These are phyloP conservation scores for Pythium myriotylum DNA, from an alignment of 352 stramenopile species.

Conservation along the genomic window DNA sequence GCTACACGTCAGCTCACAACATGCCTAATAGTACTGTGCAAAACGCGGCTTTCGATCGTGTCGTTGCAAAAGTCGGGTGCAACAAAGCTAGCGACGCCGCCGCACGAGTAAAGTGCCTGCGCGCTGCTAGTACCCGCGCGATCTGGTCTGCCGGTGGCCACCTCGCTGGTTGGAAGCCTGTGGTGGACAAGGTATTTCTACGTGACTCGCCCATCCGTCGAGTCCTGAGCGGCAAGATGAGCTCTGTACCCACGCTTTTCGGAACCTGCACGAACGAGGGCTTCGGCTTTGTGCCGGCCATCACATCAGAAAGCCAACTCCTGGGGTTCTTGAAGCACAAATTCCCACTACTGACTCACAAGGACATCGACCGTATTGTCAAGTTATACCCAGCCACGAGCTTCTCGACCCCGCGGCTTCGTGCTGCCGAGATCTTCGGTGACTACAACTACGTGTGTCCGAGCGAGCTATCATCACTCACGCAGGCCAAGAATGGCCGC, in stretches of 20 bases:
- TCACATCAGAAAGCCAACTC: background rate
- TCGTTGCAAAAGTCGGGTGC: conserved; percentile 1
- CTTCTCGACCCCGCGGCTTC: conserved; percentile 1
- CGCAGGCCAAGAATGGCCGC: background rate
- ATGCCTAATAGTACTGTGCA: background rate
- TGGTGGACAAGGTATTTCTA: conserved; percentile 3
- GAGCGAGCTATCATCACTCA: background rate
- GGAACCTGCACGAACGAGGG: conserved; percentile 12
- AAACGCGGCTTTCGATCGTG: background rate
- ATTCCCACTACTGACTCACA: background rate
- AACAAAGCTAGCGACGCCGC: background rate
- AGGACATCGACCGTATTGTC: background rate
- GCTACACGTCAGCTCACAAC: background rate
- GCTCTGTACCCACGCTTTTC: background rate
- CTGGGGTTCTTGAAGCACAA: background rate
- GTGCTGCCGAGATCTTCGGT: background rate
- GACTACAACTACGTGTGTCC: conserved; percentile 10
- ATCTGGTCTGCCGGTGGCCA: background rate
- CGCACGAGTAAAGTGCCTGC: background rate
- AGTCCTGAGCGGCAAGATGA: background rate
- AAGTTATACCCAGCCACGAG: conserved; percentile 5
- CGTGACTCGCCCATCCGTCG: background rate
- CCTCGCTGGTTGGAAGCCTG: background rate
- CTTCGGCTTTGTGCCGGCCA: background rate
- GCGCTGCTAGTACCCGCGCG: background rate